These are phyloP conservation scores for Clavariopsis aquatica DNA, from an alignment of 495 filamentous ascomycete species.

Conservation along the genomic window DNA sequence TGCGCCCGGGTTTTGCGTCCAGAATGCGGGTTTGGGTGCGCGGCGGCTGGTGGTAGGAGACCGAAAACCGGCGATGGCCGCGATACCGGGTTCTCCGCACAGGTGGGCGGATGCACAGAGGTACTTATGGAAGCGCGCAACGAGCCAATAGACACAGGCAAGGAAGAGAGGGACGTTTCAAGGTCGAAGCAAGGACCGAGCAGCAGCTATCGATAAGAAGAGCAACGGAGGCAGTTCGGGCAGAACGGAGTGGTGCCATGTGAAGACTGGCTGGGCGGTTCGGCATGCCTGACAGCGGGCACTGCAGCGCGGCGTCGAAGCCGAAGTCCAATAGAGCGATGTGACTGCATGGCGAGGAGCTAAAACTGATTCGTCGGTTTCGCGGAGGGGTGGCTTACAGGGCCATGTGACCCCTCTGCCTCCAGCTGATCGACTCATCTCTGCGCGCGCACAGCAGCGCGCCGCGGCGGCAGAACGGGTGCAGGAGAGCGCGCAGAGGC, in stretches of 20 bases:
- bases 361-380: slow-evolving; percentile 35
- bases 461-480: slow-evolving; percentile 11
- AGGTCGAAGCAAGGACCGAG: slow-evolving; percentile 1
- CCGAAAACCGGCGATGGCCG: slow-evolving; percentile 29
- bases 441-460: slow-evolving; percentile 19
- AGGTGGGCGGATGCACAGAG: slow-evolving; percentile 9
- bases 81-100: slow-evolving; percentile 21
- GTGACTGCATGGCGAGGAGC: slow-evolving; percentile 36
- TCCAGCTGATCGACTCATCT: slow-evolving; percentile 35
- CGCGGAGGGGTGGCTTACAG: slow-evolving; percentile 34
- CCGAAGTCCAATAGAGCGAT: slow-evolving; percentile 25
- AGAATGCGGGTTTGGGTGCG: slow-evolving; percentile 12
- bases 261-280: slow-evolving; percentile 13
- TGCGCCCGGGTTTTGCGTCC: slow-evolving; percentile 16
- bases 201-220: slow-evolving; percentile 30
- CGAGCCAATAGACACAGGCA: slow-evolving; percentile 22
- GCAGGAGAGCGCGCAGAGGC: not conserved
- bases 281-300: slow-evolving; percentile 23
- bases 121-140: slow-evolving; percentile 28
- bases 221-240: slow-evolving; percentile 17
- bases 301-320: slow-evolving; percentile 18
- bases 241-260: slow-evolving; percentile 27
- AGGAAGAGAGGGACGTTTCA: slow-evolving; percentile 11
- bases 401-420: slow-evolving; percentile 33
- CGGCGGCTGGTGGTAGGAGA: slow-evolving; percentile 25